Evolutionary conservation across 2,329 filamentous ascomycete genomes (phyloP), one percentile per base, ranked within the genome.

Genomic region (Hypoxylon rubiginosum): DNA sequence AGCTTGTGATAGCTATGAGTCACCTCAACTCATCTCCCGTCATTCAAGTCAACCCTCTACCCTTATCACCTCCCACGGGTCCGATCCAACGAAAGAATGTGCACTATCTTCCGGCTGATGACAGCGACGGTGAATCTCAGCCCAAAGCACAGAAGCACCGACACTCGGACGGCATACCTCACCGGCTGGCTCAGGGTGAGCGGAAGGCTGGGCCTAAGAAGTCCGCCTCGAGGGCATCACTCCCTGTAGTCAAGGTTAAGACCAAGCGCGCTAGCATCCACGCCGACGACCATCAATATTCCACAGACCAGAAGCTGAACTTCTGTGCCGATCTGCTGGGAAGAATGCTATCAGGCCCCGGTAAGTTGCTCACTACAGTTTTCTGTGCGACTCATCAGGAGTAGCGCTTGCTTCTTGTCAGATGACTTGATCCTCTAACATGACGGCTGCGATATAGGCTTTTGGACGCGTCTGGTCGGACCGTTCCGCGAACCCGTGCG

Each of bases 391-490:
- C 15, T n/a, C 51, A 45, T 53, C 19, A 45, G 28, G 3, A 17
- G 15, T 1, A 24, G 1, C 6, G 6, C 49, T 28, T 19, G 11
- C 34, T 19, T 24, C 28, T 19, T 21, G 32, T 26, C 21, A 30
- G 39, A 10, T 51, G 15, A 28, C 7, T 41, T 8, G 15, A 55
- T 52, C 21, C 21, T 53, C 48, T 41, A 64, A 64, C 11, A 24
- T 24, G 55, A n/a, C 34, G 52, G 3, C 6, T 4, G 11, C n/a
- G 21, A 26, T 24, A 24, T 41, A 88, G 87, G 88, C 6, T 90
- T 88, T 75, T 90, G 88, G 88, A 90, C 88, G 0, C 85, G 88
- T n/a, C 81, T 90, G 0, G 87, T 90, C 2, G 86, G 86, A 0
- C 86, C 87, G 0, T 90, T 90, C 76, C 84, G 83, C 48, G 83